Base-by-base conservation (phyloP, 148 eudicot species). In the Rhododendron ferrugineum region DNA sequence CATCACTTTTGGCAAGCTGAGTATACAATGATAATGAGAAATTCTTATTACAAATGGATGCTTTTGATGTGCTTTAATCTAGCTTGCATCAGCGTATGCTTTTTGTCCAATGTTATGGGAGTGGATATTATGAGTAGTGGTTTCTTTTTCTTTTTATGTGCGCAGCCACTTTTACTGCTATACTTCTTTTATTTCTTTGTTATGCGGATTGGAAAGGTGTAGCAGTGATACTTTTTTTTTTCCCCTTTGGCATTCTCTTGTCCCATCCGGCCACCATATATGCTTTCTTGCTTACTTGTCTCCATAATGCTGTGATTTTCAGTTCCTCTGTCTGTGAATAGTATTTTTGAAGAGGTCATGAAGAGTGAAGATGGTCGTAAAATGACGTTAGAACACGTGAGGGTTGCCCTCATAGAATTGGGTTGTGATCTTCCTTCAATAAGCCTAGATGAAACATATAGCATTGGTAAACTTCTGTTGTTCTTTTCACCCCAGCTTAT, bases 381-480 rank as follows among this genome's bases (percentile, higher is more conserved):
- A 62, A 88, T 97, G 98, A 93, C 93, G 56, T 87, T 92, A 86
- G 99, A 97, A 37, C 96, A 87, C 80, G 89, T 94, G 66, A 90
- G 93, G 90, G 90, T 89, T 82, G 88, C 91, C 76, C 92, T 97
- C 62, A 93, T 79, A 58, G 92, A 94, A 81, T 83, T 96, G 86
- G 95, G 95, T 34, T 96, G 98, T 70, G 75, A 93, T 72, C 86
- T 91, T 68, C 87, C 86, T 76, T 84, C 44, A n/a, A 85, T 87
- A 34, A 90, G 87, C 80, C 30, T 90, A 46, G 93, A 93, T 77
- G 96, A 94, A 77, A 80, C 85, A 36, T 93, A 90, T 87, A 93
- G 88, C 83, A 85, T 93, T 70, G 93, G 98, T 95, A 92, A 54
- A 15, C 11, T 68, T 30, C 44, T 50, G 28, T 30, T 22, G 28